These are phyloP conservation scores for Tetrahymena elliotti DNA, from an alignment of 73 alveolate genomes.

Conservation along the genomic window DNA sequence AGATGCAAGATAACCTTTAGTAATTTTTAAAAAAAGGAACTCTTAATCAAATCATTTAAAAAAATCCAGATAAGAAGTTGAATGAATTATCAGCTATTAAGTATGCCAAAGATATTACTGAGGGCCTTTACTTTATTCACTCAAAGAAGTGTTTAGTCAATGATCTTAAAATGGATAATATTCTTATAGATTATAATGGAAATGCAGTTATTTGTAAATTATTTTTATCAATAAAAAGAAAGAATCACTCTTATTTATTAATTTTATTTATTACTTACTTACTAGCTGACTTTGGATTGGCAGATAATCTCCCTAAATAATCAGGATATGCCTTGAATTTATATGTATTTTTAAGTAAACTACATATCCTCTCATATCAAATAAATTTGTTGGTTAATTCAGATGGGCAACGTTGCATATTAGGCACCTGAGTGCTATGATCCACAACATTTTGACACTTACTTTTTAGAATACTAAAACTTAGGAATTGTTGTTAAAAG, in stretches of 20 bases:
- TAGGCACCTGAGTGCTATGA: neutral
- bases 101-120: neutral
- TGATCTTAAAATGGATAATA: neutral
- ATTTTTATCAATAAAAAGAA: neutral
- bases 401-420: neutral
- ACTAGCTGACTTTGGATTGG: neutral
- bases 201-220: neutral
- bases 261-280: too few species aligned
- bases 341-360: neutral
- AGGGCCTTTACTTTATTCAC: neutral
- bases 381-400: too few species aligned
- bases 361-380: neutral
- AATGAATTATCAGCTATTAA: neutral
- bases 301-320: neutral
- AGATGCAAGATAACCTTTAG: neutral
- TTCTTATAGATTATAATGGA: neutral
- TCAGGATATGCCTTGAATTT: neutral
- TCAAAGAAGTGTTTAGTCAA: neutral
- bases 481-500: neutral
- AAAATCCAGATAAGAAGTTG: neutral
- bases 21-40: neutral
- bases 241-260: too few species aligned
- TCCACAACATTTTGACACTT: neutral
- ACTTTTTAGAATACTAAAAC: neutral
- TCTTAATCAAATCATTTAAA: neutral